These are phyloP conservation scores for Torulaspora franciscae DNA, from an alignment of 805 yeast species.

Conservation along the genomic window DNA sequence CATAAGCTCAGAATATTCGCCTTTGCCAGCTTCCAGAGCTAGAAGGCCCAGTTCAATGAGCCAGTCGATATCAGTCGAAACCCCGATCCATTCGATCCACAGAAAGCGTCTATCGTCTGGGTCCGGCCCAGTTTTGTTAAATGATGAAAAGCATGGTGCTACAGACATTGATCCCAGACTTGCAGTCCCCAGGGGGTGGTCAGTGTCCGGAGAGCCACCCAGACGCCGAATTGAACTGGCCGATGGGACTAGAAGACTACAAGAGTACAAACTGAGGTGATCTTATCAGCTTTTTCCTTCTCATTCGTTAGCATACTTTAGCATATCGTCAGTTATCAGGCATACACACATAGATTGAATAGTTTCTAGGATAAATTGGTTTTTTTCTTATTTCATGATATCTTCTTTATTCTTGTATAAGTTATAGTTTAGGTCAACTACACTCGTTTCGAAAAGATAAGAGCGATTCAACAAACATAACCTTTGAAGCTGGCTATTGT, in stretches of 20 bases:
- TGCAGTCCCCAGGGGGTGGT: slow-evolving; percentile 15
- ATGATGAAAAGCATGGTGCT: not conserved
- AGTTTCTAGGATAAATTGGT: not conserved
- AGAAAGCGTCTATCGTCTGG: slow-evolving; percentile 9
- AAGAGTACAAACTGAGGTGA: slow-evolving; percentile 11
- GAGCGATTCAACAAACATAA: not conserved
- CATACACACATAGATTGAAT: slow-evolving; percentile 1
- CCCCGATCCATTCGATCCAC: slow-evolving; percentile 9
- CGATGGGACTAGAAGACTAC: slow-evolving; percentile 10
- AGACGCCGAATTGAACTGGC: slow-evolving; percentile 4
- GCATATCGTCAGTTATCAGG: not conserved
- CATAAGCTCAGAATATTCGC: slow-evolving; percentile 1
- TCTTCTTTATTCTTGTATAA: not conserved
- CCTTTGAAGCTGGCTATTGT: not conserved
- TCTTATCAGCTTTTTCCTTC: not conserved
- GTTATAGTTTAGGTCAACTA: not conserved
- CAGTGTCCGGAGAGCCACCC: slow-evolving; percentile 4
- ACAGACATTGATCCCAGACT: slow-evolving; percentile 11
- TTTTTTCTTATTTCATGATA: not conserved
- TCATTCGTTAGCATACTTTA: slow-evolving; percentile 3
- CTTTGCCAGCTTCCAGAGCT: slow-evolving; percentile 5
- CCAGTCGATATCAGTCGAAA: slow-evolving; percentile 8
- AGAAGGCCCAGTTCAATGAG: slow-evolving; percentile 10
- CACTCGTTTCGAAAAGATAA: not conserved
- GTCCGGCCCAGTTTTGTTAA: slow-evolving; percentile 3